Evolutionary conservation across 2,329 filamentous ascomycete species (phyloP).

Genomic region (Sclerotiophoma versabilis): DNA sequence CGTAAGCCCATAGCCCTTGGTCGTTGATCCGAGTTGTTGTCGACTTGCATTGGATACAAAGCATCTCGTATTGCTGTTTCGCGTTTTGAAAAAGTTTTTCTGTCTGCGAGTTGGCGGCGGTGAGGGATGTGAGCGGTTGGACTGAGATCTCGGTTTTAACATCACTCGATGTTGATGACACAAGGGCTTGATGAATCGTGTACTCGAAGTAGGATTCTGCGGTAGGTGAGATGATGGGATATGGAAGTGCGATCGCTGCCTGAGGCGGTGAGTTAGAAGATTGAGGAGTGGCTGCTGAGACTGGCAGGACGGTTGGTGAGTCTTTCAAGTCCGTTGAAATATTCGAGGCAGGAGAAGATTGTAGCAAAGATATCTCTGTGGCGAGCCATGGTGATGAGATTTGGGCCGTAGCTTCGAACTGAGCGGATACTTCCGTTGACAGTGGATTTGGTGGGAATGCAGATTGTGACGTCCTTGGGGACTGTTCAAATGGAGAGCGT

Average conservation of each 20-base stretch:
- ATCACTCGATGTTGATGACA: background rate
- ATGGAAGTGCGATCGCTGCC: background rate
- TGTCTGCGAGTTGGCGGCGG: conserved; percentile 27
- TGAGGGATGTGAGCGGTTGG: conserved; percentile 18
- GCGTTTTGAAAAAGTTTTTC: conserved; percentile 15
- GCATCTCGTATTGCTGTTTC: conserved; percentile 9
- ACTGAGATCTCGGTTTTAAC: conserved; percentile 9
- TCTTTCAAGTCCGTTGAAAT: background rate
- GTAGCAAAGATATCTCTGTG: no score
- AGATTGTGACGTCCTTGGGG: no score
- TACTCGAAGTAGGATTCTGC: conserved; percentile 38
- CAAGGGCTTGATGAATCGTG: conserved; percentile 24
- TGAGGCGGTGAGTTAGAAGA: background rate
- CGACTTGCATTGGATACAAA: conserved; percentile 10
- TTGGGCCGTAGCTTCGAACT: background rate
- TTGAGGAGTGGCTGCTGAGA: background rate
- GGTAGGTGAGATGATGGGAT: background rate
- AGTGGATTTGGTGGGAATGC: background rate
- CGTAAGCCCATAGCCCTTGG: conserved; percentile 15
- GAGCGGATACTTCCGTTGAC: background rate
- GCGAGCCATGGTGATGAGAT: no score
- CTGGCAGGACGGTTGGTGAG: background rate
- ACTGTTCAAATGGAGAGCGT: no score
- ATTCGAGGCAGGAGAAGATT: background rate
- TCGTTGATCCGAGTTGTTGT: conserved; percentile 17